Percentiles rank a stretch among this genome's conserved stretches.
Conservation (phyloP, 352 stramenopile genomes). For the Peronosclerospora sorghi region DNA sequence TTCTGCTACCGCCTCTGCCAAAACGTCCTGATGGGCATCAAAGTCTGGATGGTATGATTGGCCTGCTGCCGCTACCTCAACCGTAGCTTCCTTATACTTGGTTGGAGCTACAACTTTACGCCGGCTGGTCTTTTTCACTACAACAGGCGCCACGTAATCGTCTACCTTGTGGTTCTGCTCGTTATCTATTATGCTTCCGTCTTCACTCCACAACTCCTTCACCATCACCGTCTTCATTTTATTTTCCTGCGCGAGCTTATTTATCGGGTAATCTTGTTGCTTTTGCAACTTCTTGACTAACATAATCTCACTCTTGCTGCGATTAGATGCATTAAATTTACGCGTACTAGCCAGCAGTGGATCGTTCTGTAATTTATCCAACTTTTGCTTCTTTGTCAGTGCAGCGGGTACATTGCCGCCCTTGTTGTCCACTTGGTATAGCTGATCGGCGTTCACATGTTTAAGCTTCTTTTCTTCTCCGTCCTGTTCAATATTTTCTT, state of each 20-base stretch:
- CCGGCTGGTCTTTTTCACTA: slow-evolving; percentile 44
- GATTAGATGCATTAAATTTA: slow-evolving; percentile 55
- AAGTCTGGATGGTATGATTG: slow-evolving; percentile 85
- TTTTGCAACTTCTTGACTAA: slow-evolving; percentile 48
- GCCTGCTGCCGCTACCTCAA: slow-evolving; percentile 56
- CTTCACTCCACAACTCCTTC: slow-evolving; percentile 30
- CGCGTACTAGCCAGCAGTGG: slow-evolving; percentile 51
- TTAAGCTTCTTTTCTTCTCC: slow-evolving; percentile 74
- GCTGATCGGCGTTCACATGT: slow-evolving; percentile 47
- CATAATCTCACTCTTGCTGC: slow-evolving; percentile 44
- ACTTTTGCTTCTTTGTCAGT: slow-evolving; percentile 67
- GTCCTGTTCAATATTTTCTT: slow-evolving; percentile 69
- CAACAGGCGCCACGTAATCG: slow-evolving; percentile 47
- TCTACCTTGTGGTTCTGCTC: slow-evolving; percentile 32
- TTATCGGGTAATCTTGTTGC: slow-evolving; percentile 6
- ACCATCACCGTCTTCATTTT: slow-evolving; percentile 9
- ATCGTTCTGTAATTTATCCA: slow-evolving; percentile 52
- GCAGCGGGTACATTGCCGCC: slow-evolving; percentile 24
- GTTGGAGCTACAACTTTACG: slow-evolving; percentile 51
- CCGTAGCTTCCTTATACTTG: slow-evolving; percentile 55
- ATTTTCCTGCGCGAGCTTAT: slow-evolving; percentile 11
- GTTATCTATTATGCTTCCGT: slow-evolving; percentile 27
- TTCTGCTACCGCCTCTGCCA: slow-evolving; percentile 57
- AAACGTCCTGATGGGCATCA: slow-evolving; percentile 65
- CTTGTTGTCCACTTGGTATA: slow-evolving; percentile 75